These are phyloP conservation scores for Starmerella cellae DNA, from an alignment of 805 yeast species.

Conservation along the genomic window DNA sequence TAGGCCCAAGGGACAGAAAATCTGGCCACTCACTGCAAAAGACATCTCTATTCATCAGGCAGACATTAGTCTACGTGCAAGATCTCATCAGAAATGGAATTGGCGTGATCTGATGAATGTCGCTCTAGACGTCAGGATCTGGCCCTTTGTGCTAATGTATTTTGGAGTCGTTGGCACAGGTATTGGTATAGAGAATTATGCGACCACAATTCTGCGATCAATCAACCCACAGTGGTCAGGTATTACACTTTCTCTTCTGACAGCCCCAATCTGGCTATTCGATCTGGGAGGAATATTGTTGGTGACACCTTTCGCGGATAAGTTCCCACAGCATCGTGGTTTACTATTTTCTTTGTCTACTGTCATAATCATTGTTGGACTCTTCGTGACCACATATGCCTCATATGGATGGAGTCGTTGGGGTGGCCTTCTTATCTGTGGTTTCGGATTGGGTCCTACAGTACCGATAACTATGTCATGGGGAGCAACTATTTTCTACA, in stretches of 20 bases:
- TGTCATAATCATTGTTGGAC: conserved; percentile 56
- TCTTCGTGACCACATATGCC: conserved; percentile 66
- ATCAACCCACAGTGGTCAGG: conserved; percentile 51
- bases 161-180: conserved; percentile 93
- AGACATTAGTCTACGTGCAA: conserved; percentile 34
- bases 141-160: conserved; percentile 79
- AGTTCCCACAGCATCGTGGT: conserved; percentile 44
- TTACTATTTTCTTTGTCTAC: conserved; percentile 50
- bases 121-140: conserved; percentile 49
- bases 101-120: conserved; percentile 44
- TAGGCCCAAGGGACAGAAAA: conserved; percentile 36
- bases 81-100: conserved; percentile 44
- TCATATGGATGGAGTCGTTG: conserved; percentile 60
- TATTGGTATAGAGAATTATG: conserved; percentile 71
- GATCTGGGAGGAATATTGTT: conserved; percentile 63
- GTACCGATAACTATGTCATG: conserved; percentile 80
- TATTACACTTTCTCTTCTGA: conserved; percentile 57
- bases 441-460: conserved; percentile 82
- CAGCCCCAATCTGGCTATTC: conserved; percentile 85
- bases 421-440: conserved; percentile 69
- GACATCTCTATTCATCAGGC: conserved; percentile 44
- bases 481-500: conserved; percentile 61
- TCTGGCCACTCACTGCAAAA: conserved; percentile 31
- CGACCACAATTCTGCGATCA: conserved; percentile 55
- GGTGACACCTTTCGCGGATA: conserved; percentile 72